A percentile compares a stretch with the other conserved stretches of the same genome.
Evolutionary conservation across 23 red algal genomes (phyloP).

Genomic region (Gracilaria caudata): DNA sequence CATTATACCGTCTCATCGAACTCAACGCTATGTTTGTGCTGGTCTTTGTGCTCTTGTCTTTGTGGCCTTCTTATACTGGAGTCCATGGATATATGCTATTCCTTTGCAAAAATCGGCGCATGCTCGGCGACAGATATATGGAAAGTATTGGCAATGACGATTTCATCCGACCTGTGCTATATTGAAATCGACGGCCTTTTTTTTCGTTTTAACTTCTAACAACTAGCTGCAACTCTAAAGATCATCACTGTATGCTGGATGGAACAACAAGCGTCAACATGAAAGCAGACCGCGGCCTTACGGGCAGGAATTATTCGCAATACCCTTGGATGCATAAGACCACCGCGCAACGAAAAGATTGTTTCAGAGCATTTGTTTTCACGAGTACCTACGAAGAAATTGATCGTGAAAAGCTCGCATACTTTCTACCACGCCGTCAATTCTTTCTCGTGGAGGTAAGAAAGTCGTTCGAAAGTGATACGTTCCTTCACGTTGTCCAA

Average conservation of each 20-base stretch:
- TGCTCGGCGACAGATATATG: slow-evolving; percentile 35
- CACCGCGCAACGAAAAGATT: neutral
- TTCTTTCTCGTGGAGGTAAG: slow-evolving; percentile 82
- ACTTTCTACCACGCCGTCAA: slow-evolving; percentile 59
- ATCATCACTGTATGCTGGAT: neutral
- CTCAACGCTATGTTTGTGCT: slow-evolving; percentile 16
- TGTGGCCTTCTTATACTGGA: slow-evolving; percentile 67
- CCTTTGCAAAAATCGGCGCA: slow-evolving; percentile 24
- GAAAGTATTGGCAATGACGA: slow-evolving; percentile 39
- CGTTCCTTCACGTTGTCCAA: slow-evolving; percentile 75
- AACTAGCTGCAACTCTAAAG: neutral
- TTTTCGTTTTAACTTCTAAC: neutral
- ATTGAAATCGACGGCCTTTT: neutral
- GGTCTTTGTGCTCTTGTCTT: slow-evolving; percentile 6
- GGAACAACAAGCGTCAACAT: neutral
- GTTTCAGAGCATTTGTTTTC: neutral
- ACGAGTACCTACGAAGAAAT: slow-evolving; percentile 75
- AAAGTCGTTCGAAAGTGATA: slow-evolving; percentile 97
- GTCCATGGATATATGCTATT: slow-evolving; percentile 77
- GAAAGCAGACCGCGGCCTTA: neutral
- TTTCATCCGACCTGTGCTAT: neutral
- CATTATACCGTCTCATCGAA: slow-evolving; percentile 28
- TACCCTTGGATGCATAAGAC: neutral
- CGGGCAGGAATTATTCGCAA: neutral
- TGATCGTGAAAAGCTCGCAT: slow-evolving; percentile 73